Conservation (phyloP, 2,329 filamentous ascomycete genomes). For the Triangularia verruculosa region DNA sequence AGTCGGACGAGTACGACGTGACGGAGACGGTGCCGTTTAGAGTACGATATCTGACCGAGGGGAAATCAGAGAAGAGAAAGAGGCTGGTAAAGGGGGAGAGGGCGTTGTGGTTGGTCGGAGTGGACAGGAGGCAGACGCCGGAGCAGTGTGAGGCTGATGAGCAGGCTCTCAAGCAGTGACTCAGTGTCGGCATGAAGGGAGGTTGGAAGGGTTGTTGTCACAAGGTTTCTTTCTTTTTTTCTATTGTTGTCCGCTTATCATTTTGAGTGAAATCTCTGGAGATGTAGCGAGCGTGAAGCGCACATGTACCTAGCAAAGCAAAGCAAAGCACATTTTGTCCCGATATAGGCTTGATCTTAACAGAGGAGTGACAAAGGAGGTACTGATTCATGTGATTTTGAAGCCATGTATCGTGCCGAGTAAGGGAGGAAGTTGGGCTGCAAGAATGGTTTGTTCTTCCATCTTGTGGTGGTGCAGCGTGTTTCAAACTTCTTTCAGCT, state of each 20-base stretch:
- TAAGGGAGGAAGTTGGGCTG: neutral
- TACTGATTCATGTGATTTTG: neutral
- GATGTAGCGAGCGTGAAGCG: neutral
- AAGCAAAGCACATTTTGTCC: neutral
- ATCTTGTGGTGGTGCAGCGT: neutral
- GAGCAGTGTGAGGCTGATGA: constrained; percentile 8
- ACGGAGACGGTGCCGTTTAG: constrained; percentile 41
- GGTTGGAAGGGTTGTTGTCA: neutral
- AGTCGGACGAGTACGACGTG: constrained; percentile 47
- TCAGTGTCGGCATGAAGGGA: neutral
- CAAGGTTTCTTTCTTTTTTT: neutral
- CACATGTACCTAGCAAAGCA: neutral
- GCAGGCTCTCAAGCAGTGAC: neutral
- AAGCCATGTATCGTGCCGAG: neutral
- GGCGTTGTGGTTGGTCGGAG: neutral
- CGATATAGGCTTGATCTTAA: too few relatives aligned
- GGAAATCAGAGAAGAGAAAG: constrained; percentile 3
- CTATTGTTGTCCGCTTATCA: neutral
- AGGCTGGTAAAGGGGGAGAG: neutral
- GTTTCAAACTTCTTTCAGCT: neutral
- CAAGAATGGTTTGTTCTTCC: neutral
- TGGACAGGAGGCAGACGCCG: constrained; percentile 5
- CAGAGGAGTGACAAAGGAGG: neutral
- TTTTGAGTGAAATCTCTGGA: neutral
- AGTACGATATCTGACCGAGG: constrained; percentile 39